These are phyloP conservation scores for Stemphylium vesicarium DNA, from an alignment of 2,329 filamentous ascomycete genomes.

Conservation along the genomic window DNA sequence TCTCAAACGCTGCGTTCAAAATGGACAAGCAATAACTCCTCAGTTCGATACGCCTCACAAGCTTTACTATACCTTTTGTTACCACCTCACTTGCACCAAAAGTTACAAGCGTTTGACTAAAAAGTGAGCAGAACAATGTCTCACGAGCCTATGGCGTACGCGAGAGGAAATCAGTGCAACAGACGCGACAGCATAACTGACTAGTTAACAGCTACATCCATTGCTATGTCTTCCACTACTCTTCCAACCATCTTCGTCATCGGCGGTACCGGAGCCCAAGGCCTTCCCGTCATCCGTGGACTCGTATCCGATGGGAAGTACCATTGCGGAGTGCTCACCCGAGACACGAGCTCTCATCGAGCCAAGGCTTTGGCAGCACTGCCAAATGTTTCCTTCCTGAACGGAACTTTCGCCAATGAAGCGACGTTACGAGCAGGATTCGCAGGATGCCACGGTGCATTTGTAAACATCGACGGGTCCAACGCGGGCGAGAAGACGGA, in stretches of 20 bases:
- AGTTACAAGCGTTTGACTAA: too few relatives aligned
- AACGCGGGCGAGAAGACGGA: constrained; percentile 53
- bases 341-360: background rate
- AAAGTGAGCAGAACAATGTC: too few relatives aligned
- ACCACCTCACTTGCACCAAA: too few relatives aligned
- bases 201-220: too few relatives aligned
- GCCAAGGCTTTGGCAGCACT: background rate
- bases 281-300: constrained; percentile 23
- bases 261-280: constrained; percentile 34
- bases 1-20: too few relatives aligned
- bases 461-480: background rate
- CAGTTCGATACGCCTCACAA: too few relatives aligned
- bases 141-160: too few relatives aligned
- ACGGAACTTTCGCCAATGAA: background rate
- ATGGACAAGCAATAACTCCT: too few relatives aligned
- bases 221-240: too few relatives aligned
- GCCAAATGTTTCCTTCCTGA: background rate
- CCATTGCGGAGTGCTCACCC: background rate
- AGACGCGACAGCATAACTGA: too few relatives aligned
- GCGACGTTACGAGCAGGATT: background rate
- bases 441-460: background rate
- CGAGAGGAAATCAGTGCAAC: too few relatives aligned
- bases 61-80: too few relatives aligned
- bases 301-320: background rate
- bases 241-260: constrained; percentile 23